phyloP scores from a whole-genome alignment of 2,329 filamentous ascomycete species.

The Fusarium cicatricum region DNA sequence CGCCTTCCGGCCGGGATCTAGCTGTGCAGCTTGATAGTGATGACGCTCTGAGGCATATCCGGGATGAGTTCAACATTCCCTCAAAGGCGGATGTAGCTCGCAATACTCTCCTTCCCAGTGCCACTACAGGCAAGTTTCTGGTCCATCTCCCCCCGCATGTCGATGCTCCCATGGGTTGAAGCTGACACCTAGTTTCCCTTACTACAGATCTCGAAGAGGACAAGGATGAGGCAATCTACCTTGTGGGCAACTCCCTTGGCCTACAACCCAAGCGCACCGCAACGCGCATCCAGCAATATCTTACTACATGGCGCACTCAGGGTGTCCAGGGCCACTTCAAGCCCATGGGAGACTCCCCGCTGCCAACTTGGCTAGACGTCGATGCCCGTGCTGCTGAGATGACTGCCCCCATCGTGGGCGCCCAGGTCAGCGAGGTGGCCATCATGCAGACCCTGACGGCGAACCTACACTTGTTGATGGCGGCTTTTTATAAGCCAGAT shows the following conservation, averaged over 20 bases:
- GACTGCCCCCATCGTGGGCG: slow-evolving; percentile 75
- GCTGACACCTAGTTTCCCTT: background rate
- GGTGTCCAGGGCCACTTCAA: slow-evolving; percentile 84
- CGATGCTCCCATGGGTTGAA: background rate
- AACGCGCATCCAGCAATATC: slow-evolving; percentile 71
- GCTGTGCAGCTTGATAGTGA: slow-evolving; percentile 57
- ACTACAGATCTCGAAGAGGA: background rate
- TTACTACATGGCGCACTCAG: slow-evolving; percentile 81
- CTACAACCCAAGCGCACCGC: slow-evolving; percentile 72
- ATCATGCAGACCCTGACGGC: slow-evolving; percentile 85
- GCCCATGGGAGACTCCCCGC: slow-evolving; percentile 68
- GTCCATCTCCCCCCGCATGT: background rate
- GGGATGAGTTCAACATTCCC: slow-evolving; percentile 77
- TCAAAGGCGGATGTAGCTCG: slow-evolving; percentile 48
- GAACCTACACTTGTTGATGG: slow-evolving; percentile 80
- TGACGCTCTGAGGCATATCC: slow-evolving; percentile 63
- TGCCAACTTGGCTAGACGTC: slow-evolving; percentile 77
- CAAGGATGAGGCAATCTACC: slow-evolving; percentile 64
- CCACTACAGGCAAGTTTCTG: slow-evolving; percentile 13
- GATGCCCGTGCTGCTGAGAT: slow-evolving; percentile 72
- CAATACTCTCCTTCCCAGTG: slow-evolving; percentile 35
- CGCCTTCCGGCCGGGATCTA: slow-evolving; percentile 19
- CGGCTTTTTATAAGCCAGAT: slow-evolving; percentile 80
- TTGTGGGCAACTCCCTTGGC: slow-evolving; percentile 86
- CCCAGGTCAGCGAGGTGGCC: slow-evolving; percentile 73